Conservation (phyloP, 768 basidiomycete species). For the Suillus placidus region DNA sequence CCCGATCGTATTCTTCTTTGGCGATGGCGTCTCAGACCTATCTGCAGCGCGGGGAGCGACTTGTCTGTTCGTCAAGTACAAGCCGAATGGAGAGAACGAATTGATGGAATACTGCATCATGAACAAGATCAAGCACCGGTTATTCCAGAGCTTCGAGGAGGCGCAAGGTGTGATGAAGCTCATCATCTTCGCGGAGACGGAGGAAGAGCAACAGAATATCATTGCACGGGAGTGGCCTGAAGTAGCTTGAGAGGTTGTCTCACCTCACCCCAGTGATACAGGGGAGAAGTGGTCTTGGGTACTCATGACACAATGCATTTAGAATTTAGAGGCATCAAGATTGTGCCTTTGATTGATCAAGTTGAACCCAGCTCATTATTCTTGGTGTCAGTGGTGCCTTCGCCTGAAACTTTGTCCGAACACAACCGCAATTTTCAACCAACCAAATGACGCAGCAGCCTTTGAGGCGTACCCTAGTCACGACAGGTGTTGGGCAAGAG, state of each 20-base stretch:
- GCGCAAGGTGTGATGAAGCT: constrained; percentile 62
- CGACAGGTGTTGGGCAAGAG: neutral
- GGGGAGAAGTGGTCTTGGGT: neutral
- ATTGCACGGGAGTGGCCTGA: constrained; percentile 8
- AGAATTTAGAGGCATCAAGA: neutral
- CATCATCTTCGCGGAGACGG: constrained; percentile 73
- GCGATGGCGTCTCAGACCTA: constrained; percentile 96
- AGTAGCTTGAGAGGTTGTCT: constrained; percentile 1
- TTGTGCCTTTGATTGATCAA: neutral
- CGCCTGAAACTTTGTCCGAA: neutral
- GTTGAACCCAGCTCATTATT: neutral
- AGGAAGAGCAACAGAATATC: constrained; percentile 31
- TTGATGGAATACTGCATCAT: constrained; percentile 80
- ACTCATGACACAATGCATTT: neutral
- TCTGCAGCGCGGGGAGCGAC: constrained; percentile 93
- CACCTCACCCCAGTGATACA: neutral
- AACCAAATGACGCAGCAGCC: neutral
- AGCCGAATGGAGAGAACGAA: constrained; percentile 80
- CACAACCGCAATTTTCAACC: neutral
- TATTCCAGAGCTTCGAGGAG: constrained; percentile 72
- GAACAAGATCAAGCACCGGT: constrained; percentile 76
- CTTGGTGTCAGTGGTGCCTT: neutral
- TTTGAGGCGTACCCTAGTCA: neutral
- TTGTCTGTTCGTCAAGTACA: constrained; percentile 91
- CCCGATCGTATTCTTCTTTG: constrained; percentile 94